phyloP scores from a whole-genome alignment of 2,329 filamentous ascomycete genomes.

The Fusarium sarcochroum region DNA sequence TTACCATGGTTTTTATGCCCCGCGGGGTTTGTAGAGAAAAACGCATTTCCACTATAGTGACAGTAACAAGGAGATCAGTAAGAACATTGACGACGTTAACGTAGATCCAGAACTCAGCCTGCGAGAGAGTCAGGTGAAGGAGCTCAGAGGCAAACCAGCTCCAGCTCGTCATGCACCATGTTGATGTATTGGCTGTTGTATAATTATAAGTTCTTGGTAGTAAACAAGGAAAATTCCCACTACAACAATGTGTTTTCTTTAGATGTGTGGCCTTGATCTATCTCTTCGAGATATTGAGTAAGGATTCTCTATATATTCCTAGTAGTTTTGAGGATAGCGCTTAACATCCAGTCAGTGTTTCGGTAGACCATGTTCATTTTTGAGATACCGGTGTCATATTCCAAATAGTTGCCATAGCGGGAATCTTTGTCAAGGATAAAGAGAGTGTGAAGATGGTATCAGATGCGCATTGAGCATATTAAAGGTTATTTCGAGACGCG shows the following conservation, averaged over 20 bases:
- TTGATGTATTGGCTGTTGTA: slow-evolving; percentile 10
- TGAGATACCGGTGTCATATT: slow-evolving; percentile 17
- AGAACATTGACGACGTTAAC: background rate
- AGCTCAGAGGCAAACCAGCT: fast-evolving
- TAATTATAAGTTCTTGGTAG: slow-evolving; percentile 5
- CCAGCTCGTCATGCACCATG: background rate
- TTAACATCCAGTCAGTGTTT: slow-evolving; percentile 7
- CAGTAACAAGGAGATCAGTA: background rate
- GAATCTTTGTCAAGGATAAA: slow-evolving; percentile 3
- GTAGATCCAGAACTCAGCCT: slow-evolving; percentile 19
- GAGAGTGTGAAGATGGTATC: slow-evolving; percentile 7
- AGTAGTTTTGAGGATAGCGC: background rate
- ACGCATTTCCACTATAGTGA: background rate
- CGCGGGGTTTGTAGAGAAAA: slow-evolving; percentile 8
- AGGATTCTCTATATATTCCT: too few relatives aligned
- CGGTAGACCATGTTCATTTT: slow-evolving; percentile 1
- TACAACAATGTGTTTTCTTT: too few relatives aligned
- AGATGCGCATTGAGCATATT: slow-evolving; percentile 10
- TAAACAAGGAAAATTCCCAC: slow-evolving; percentile 7
- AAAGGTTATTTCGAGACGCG: fast-evolving
- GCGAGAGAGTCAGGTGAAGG: background rate
- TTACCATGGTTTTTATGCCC: slow-evolving; percentile 10
- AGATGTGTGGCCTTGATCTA: too few relatives aligned
- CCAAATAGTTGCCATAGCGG: slow-evolving; percentile 8
- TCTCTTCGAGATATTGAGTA: too few relatives aligned